A percentile compares a stretch with the other conserved stretches of the same genome.
phyloP scores from a whole-genome alignment of 1,284 basidiomycete genomes.

The Lentinula novae-zelandiae region DNA sequence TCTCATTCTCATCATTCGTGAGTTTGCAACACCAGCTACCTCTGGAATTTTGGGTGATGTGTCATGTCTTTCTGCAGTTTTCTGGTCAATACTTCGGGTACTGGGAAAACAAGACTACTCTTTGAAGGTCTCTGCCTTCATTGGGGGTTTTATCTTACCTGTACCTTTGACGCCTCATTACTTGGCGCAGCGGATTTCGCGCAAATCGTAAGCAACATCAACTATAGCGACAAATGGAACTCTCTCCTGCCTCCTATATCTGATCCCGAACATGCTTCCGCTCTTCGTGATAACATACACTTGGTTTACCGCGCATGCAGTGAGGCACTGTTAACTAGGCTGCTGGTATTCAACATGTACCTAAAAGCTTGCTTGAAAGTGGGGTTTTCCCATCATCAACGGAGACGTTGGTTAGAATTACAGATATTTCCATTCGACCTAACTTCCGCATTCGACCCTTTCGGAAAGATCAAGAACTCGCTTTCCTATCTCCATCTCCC shows the following conservation, averaged over 20 bases:
- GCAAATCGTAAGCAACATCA: no score
- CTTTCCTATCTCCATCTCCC: no score
- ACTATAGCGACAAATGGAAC: no score
- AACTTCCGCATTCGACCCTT: neutral
- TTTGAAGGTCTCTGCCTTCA: conserved; percentile 12
- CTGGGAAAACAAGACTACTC: conserved; percentile 13
- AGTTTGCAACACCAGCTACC: neutral
- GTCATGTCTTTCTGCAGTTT: neutral
- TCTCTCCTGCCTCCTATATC: neutral
- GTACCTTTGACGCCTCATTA: neutral
- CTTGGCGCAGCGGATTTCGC: conserved; percentile 1
- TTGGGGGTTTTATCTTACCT: conserved; percentile 15
- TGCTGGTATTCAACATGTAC: conserved; percentile 6
- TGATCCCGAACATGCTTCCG: neutral
- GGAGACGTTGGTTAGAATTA: neutral
- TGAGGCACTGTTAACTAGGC: neutral
- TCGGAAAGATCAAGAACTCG: neutral
- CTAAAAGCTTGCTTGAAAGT: neutral
- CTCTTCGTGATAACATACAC: neutral
- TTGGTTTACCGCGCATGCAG: neutral
- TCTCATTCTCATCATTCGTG: conserved; percentile 35
- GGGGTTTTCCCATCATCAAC: neutral
- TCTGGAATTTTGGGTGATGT: neutral
- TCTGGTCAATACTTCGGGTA: conserved; percentile 12
- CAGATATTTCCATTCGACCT: neutral